These are phyloP conservation scores for Saururus chinensis DNA, from an alignment of 164 flowering plant species.

Conservation along the genomic window DNA sequence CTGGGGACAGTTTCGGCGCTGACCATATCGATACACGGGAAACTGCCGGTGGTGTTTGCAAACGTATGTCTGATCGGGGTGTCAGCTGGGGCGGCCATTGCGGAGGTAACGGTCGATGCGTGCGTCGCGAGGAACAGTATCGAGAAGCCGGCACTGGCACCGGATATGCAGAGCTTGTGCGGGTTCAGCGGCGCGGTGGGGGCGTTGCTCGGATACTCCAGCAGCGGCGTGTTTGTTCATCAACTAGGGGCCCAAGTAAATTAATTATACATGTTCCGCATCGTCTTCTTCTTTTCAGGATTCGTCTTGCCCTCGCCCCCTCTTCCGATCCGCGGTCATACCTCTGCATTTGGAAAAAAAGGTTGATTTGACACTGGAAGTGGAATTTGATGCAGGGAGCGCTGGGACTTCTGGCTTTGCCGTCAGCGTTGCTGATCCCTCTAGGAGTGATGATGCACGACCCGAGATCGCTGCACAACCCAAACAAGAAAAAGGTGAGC, in stretches of 20 bases:
- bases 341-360: too few relatives aligned
- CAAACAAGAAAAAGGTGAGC: slow-evolving; percentile 33
- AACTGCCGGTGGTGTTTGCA: slow-evolving; percentile 32
- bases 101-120: slow-evolving; percentile 66
- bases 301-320: background rate
- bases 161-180: slow-evolving; percentile 72
- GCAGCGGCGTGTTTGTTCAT: slow-evolving; percentile 60
- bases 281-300: too few relatives aligned
- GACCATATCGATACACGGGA: slow-evolving; percentile 20
- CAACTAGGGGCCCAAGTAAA: slow-evolving; percentile 59
- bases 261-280: background rate
- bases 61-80: slow-evolving; percentile 40
- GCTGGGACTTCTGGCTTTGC: slow-evolving; percentile 42
- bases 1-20: slow-evolving; percentile 37
- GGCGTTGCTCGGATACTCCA: slow-evolving; percentile 51
- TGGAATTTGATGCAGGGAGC: slow-evolving; percentile 35
- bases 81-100: slow-evolving; percentile 45
- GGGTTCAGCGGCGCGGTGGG: slow-evolving; percentile 53
- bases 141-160: slow-evolving; percentile 36
- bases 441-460: slow-evolving; percentile 58
- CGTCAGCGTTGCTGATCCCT: slow-evolving; percentile 30
- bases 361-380: too few relatives aligned
- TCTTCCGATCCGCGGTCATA: too few relatives aligned
- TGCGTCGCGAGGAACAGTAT: slow-evolving; percentile 64
- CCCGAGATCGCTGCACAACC: slow-evolving; percentile 7